Base-by-base conservation (phyloP, 352 stramenopile species). In the Pythium pectinolyticum region DNA sequence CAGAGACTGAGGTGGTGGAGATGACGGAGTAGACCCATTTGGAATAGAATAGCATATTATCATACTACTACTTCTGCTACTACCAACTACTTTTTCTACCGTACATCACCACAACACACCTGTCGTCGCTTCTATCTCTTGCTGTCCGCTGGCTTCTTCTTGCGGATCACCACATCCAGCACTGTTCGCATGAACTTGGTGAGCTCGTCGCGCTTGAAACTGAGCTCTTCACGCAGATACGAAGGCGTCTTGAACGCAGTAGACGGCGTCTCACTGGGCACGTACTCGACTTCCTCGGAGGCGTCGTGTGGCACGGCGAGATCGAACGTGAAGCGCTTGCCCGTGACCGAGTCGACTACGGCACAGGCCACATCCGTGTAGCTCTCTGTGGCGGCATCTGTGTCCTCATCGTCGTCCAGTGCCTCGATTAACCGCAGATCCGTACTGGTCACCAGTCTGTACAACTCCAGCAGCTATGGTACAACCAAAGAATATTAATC, bases 211-310 rank as follows among this genome's bases (percentile, higher is more conserved):
- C 84, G 78, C 59, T 78, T 88, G 70, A 94, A 94, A 43, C 75
- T 91, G 55, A 94, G 63, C 56, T 94, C 86, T 32, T 94, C 82
- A 77, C 92, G 82, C 69, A 93, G 77, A 80, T 91, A 93, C 52
- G 82, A 80, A 30, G 84, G 82, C 32, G 83, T 69, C 65, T 78
- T 77, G 45, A 90, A 67, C 51, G 76, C 80, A 8, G 56, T 74
- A n/a, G 70, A 64, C 7, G 74, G 73, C 17, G 77, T 74, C 25
- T 90, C 84, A 46, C 74, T 87, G 15, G 86, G 84, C 25, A 89
- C 68, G 58, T 92, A 95, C 54, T 95, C 86, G 56, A 95, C 88
- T 65, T 92, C 77, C 60, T 86, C 82, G n/a, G 67, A 66, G 25
- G 73, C 71, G 56, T 84, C 75, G 47, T 73, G 56, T 17, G 86